Percentiles rank a stretch among this genome's conserved stretches.
These are phyloP conservation scores for Aspergillus nidulans DNA, from an alignment of 495 filamentous ascomycete genomes.

Conservation along the genomic window DNA sequence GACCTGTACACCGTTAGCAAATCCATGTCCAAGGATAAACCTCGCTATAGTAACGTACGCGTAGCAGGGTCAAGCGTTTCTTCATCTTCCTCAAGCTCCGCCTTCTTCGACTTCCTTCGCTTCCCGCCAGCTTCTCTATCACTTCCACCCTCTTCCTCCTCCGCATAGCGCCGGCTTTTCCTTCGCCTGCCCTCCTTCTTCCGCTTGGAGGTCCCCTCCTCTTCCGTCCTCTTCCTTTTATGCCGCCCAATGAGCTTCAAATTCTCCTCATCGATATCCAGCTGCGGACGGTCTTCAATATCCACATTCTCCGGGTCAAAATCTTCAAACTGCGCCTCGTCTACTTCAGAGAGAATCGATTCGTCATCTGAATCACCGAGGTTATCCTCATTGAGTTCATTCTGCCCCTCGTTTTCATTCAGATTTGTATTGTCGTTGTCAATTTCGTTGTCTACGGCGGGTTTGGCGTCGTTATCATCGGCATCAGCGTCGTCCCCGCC, in stretches of 20 bases:
- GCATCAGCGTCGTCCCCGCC: conserved; percentile 16
- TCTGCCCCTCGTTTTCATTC: conserved; percentile 8
- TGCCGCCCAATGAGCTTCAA: conserved; percentile 67
- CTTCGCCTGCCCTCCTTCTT: conserved; percentile 70
- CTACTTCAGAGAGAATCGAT: conserved; percentile 88
- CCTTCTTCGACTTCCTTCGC: conserved; percentile 45
- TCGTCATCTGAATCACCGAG: conserved; percentile 66
- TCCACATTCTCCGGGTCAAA: conserved; percentile 77
- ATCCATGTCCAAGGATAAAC: not conserved
- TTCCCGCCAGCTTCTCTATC: conserved; percentile 54
- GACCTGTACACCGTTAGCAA: conserved; percentile 28
- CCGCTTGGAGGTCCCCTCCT: conserved; percentile 55
- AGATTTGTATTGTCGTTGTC: conserved; percentile 11
- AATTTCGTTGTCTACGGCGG: conserved; percentile 16
- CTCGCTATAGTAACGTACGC: conserved; percentile 29
- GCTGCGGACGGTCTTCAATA: conserved; percentile 68
- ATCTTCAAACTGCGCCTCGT: conserved; percentile 88
- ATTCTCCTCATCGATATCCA: conserved; percentile 85
- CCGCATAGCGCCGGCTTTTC: conserved; percentile 61
- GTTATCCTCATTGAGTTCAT: conserved; percentile 17
- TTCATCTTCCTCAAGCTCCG: conserved; percentile 60
- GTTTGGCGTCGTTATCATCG: conserved; percentile 1
- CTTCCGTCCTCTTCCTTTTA: conserved; percentile 75
- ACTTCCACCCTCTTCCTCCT: conserved; percentile 48
- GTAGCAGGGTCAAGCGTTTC: conserved; percentile 55